Evolutionary conservation across 768 basidiomycete genomes (phyloP).

Genomic region (Termitomyces sp.): DNA sequence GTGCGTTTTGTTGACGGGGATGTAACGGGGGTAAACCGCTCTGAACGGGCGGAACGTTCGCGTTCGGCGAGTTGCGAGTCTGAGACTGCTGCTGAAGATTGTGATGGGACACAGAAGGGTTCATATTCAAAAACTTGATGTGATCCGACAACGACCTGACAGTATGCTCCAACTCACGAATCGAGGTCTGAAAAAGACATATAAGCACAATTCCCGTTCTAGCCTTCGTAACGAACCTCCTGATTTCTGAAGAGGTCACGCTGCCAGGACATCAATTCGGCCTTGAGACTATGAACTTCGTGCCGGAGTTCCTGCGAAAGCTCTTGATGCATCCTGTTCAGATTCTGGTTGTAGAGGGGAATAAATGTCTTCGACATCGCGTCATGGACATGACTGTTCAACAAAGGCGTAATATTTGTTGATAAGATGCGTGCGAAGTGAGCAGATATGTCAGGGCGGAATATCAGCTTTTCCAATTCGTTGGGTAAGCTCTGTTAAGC

Average conservation of each 20-base stretch:
- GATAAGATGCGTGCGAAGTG: conserved; percentile 77
- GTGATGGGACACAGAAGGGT: conserved; percentile 38
- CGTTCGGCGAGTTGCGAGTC: conserved; percentile 37
- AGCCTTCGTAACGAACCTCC: conserved; percentile 45
- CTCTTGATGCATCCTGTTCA: conserved; percentile 77
- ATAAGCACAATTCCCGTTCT: conserved; percentile 10
- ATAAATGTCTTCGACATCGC: conserved; percentile 69
- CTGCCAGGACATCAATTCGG: conserved; percentile 80
- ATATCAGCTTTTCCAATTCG: conserved; percentile 76
- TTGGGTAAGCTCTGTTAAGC: conserved; percentile 58
- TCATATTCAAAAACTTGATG: conserved; percentile 73
- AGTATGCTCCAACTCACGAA: conserved; percentile 78
- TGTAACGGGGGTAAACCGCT: conserved; percentile 33
- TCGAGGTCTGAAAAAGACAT: conserved; percentile 46
- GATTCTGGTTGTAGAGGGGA: conserved; percentile 72
- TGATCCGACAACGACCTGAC: conserved; percentile 76
- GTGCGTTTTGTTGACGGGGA: conserved; percentile 39
- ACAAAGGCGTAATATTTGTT: conserved; percentile 65
- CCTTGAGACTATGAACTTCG: conserved; percentile 75
- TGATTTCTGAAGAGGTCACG: conserved; percentile 72
- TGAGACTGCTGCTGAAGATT: conserved; percentile 37
- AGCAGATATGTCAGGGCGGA: conserved; percentile 70
- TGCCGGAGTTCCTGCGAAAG: conserved; percentile 68
- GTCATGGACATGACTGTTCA: conserved; percentile 83
- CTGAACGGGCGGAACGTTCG: conserved; percentile 33